Evolutionary conservation across 768 basidiomycete species (phyloP).

Genomic region (Lactifluus hygrophoroides): DNA sequence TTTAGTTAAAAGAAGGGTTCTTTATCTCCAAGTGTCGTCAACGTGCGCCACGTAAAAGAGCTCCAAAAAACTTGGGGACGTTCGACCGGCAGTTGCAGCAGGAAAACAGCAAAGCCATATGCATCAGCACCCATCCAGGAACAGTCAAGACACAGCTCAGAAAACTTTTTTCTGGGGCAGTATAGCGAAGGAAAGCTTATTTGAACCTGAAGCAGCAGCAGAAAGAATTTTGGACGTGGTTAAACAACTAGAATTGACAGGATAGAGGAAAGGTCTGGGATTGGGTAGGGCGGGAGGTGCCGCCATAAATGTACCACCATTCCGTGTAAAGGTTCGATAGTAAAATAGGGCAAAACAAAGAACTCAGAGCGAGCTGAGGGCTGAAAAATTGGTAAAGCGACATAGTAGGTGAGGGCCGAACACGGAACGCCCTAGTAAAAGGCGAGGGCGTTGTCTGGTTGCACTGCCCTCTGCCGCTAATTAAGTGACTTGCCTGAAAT

Average conservation of each 20-base stretch:
- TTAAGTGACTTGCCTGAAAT: fast-evolving
- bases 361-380: constrained; percentile 36
- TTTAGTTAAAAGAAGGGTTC: too few relatives aligned
- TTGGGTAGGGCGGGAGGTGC: constrained; percentile 45
- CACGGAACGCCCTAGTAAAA: constrained; percentile 66
- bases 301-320: too few relatives aligned
- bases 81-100: constrained; percentile 47
- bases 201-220: constrained; percentile 45
- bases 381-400: constrained; percentile 52
- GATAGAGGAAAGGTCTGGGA: constrained; percentile 50
- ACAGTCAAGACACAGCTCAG: constrained; percentile 54
- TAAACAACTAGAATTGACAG: constrained; percentile 29
- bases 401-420: constrained; percentile 39
- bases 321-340: background rate
- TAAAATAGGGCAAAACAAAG: constrained; percentile 8
- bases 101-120: constrained; percentile 40
- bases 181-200: constrained; percentile 31
- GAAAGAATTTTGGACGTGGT: constrained; percentile 40
- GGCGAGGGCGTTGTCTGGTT: constrained; percentile 59
- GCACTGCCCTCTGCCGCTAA: constrained; percentile 43
- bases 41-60: too few relatives aligned
- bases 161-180: constrained; percentile 42
- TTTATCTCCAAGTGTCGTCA: too few relatives aligned
- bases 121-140: constrained; percentile 50
- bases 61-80: constrained; percentile 27